Evolutionary conservation across 2,329 filamentous ascomycete genomes (phyloP).

Genomic region (Pseudocercospora musae): DNA sequence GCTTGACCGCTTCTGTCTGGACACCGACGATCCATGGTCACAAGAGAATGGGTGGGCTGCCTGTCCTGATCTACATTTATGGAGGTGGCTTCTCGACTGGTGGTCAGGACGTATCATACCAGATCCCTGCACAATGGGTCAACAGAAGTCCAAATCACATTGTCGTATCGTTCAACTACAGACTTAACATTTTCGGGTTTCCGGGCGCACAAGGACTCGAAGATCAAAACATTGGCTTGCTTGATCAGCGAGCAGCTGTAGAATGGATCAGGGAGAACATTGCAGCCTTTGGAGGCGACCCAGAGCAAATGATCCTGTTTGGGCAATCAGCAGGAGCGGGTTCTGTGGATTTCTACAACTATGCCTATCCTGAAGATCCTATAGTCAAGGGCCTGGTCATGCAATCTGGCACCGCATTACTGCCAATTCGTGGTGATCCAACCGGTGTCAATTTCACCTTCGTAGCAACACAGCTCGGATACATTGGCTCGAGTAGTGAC

Average conservation of each 20-base stretch:
- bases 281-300: slow-evolving; percentile 49
- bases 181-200: slow-evolving; percentile 45
- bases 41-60: slow-evolving; percentile 25
- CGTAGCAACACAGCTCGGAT: slow-evolving; percentile 17
- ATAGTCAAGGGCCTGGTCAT: slow-evolving; percentile 38
- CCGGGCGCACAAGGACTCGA: slow-evolving; percentile 34
- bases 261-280: slow-evolving; percentile 54
- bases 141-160: slow-evolving; percentile 36
- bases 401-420: slow-evolving; percentile 38
- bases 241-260: slow-evolving; percentile 53
- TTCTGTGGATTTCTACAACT: slow-evolving; percentile 30
- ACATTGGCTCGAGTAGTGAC: slow-evolving; percentile 46
- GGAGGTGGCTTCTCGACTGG: slow-evolving; percentile 48
- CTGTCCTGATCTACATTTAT: slow-evolving; percentile 49
- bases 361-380: slow-evolving; percentile 37
- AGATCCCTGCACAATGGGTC: slow-evolving; percentile 46
- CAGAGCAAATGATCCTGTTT: slow-evolving; percentile 23
- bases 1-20: slow-evolving; percentile 49
- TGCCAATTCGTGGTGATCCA: slow-evolving; percentile 6
- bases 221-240: slow-evolving; percentile 47
- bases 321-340: slow-evolving; percentile 26
- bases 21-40: slow-evolving; percentile 31
- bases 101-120: slow-evolving; percentile 42
- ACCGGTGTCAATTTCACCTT: slow-evolving; percentile 27
- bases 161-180: slow-evolving; percentile 45